Percentiles rank a stretch among this genome's conserved stretches.
Evolutionary conservation across 2,329 filamentous ascomycete genomes (phyloP).

Genomic region (Hypocrella siamensis): DNA sequence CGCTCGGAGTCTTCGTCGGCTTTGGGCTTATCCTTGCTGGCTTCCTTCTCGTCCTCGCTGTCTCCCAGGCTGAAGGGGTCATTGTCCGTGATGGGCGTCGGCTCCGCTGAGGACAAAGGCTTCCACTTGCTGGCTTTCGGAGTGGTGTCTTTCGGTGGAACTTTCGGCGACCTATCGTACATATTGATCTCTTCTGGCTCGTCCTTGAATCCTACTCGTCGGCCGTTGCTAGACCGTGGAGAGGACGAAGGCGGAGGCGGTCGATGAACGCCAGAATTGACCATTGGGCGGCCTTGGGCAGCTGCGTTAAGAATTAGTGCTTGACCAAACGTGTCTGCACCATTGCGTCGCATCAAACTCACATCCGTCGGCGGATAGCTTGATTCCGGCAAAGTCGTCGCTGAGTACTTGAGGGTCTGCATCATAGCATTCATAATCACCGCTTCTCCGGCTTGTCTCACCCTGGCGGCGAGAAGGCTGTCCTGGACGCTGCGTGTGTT

Average conservation of each 20-base stretch:
- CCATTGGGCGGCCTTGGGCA: conserved; percentile 17
- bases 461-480: conserved; percentile 33
- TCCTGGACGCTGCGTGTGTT: conserved; percentile 13
- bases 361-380: conserved; percentile 47
- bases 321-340: background rate
- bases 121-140: conserved; percentile 91
- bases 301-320: conserved; percentile 9
- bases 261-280: conserved; percentile 71
- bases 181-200: conserved; percentile 64
- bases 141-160: conserved; percentile 34
- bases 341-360: conserved; percentile 16
- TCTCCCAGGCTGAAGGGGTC: conserved; percentile 95
- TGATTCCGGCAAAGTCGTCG: conserved; percentile 71
- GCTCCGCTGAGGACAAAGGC: conserved; percentile 68
- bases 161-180: conserved; percentile 49
- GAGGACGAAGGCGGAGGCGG: conserved; percentile 39
- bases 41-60: conserved; percentile 75
- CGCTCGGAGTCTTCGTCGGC: conserved; percentile 42
- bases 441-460: conserved; percentile 54
- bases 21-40: conserved; percentile 31
- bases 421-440: conserved; percentile 85
- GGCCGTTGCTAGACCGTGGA: conserved; percentile 30
- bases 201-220: conserved; percentile 42
- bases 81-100: conserved; percentile 72
- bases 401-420: conserved; percentile 80